Conservation (phyloP, 805 yeast genomes). For the Hanseniaspora lachancei region DNA sequence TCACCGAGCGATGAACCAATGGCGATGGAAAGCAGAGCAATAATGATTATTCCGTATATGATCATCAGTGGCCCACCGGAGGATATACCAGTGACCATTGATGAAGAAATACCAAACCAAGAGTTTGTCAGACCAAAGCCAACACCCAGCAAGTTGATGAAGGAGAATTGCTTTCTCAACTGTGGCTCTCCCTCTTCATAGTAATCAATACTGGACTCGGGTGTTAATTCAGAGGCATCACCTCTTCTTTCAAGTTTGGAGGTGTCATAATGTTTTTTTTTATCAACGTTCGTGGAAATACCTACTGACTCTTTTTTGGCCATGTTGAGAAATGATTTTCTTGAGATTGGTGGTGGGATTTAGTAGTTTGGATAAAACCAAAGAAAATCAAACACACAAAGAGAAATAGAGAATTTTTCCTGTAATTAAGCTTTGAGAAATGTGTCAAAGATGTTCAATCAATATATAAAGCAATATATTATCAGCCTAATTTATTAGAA, state of each 20-base stretch:
- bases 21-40: constrained; percentile 37
- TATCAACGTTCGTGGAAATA: not conserved
- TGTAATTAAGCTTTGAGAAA: no score
- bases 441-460: no score
- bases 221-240: not conserved
- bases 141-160: constrained; percentile 43
- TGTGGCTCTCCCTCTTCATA: constrained; percentile 22
- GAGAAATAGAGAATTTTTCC: no score
- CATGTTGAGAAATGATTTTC: not conserved
- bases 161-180: constrained; percentile 32
- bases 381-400: no score
- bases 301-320: not conserved
- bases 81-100: constrained; percentile 42
- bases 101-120: constrained; percentile 53
- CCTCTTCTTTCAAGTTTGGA: constrained; percentile 9
- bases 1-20: constrained; percentile 44
- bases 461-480: no score
- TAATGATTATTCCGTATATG: constrained; percentile 44
- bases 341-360: not conserved
- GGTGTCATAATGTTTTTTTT: not conserved
- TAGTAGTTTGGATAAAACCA: no score
- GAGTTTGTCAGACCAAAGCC: constrained; percentile 53
- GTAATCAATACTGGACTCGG: constrained; percentile 6
- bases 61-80: constrained; percentile 52
- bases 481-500: no score